Evolutionary conservation across 345 rosid species (phyloP), one percentile per base, ranked within the genome.

Genomic region (Rhodamnia rubescens): DNA sequence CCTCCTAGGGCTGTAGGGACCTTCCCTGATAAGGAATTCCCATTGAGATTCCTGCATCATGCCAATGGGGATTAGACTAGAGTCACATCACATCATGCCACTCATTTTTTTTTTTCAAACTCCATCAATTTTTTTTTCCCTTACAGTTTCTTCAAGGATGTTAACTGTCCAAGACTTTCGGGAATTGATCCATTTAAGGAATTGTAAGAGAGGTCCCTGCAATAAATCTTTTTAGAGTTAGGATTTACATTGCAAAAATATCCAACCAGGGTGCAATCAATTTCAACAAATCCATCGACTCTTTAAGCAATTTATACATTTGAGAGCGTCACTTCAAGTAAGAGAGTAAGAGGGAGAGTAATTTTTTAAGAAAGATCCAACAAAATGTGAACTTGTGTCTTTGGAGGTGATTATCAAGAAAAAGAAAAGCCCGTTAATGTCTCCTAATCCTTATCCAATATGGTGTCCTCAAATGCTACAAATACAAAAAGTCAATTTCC

Each of bases 1-100:
- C 99, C 99, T 86, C 98, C 99, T 9, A 98, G 89, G 74, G 95
- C 90, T 27, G 93, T 95, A 29, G 99, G 98, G 84, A 98, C 99
- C 86, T 90, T 90, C 83, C 99, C 99, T 20, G 97, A 93, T 87
- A 98, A 87, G 51, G 92, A 92, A 90, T 98, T 98, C 40, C 99
- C 95, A 44, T 96, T 96, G 90, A 98, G 97, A 92, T 94, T 92
- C 91, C 99, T 98, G 91, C 88, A 86, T 44, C 85, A 86, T n/a
- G 84, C 84, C 85, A 7, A 24, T 24, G 81, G 4, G 7, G 47
- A 69, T 32, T 69, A 69, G 47, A 69, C 26, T 54, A 82, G 57
- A 52, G 59, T 52, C 24, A 3, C n/a, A 53, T 82, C 54, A 16
- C 2, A 18, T 82, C 84, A 52, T 51, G 57, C 22, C 24, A 9